phyloP scores from a whole-genome alignment of 495 filamentous ascomycete species.

The Aspergillus mulundensis region DNA sequence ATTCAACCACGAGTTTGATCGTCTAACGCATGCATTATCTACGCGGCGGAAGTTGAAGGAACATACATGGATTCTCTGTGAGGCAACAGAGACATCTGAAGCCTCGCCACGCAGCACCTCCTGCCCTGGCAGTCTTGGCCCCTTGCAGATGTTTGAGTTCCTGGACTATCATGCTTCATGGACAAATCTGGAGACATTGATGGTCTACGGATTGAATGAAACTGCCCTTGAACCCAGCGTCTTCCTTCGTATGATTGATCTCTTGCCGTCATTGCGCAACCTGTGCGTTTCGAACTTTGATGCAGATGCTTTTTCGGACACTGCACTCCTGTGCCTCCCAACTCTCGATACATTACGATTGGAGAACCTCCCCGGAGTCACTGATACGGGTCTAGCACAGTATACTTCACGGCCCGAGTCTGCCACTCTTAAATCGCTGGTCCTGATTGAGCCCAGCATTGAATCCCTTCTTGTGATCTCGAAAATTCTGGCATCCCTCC shows the following conservation, averaged over 20 bases:
- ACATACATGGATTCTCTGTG: conserved; percentile 71
- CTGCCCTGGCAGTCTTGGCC: conserved; percentile 53
- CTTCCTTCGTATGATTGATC: conserved; percentile 64
- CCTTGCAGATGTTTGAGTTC: conserved; percentile 63
- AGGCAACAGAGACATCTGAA: conserved; percentile 43
- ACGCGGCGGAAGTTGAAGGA: conserved; percentile 70
- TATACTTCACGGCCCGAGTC: conserved; percentile 60
- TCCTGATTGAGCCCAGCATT: conserved; percentile 63
- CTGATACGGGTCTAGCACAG: conserved; percentile 68
- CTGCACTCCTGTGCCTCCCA: conserved; percentile 65
- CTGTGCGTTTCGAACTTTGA: conserved; percentile 73
- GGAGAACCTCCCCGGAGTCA: conserved; percentile 71
- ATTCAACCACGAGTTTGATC: conserved; percentile 70
- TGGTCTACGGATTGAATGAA: conserved; percentile 59
- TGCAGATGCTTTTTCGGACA: conserved; percentile 67
- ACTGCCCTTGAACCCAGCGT: conserved; percentile 61
- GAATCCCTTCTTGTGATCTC: conserved; percentile 67
- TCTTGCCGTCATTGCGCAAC: conserved; percentile 65
- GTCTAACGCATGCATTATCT: conserved; percentile 73
- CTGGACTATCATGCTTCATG: conserved; percentile 67
- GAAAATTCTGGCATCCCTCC: conserved; percentile 66
- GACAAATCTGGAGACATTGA: conserved; percentile 66
- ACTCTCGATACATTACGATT: conserved; percentile 69
- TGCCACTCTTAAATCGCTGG: conserved; percentile 53
- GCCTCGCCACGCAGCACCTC: conserved; percentile 41